Percentiles rank a stretch among this genome's conserved stretches.
Conservation (phyloP, 2,329 filamentous ascomycete genomes). For the Talaromyces sp. region DNA sequence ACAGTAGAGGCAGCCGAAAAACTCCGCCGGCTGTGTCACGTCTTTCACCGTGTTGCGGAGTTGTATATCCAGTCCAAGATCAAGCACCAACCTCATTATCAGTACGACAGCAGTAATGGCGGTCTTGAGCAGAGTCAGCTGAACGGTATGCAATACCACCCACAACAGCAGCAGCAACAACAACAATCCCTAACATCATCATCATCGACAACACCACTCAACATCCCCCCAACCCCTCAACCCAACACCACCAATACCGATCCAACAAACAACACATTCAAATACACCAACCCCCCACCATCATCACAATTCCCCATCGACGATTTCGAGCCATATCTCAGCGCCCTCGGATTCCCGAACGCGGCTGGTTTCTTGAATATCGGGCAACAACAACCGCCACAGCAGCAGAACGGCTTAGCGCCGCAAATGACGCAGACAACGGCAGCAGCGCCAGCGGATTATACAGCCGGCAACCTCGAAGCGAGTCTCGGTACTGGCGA, state of each 20-base stretch:
- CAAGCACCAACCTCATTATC: constrained; percentile 11
- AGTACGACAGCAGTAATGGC: not conserved
- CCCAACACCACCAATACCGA: not conserved
- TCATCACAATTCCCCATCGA: constrained; percentile 12
- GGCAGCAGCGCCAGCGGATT: not conserved
- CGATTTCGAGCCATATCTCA: constrained; percentile 23
- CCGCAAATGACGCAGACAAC: not conserved
- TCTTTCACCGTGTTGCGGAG: constrained; percentile 23
- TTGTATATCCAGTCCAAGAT: constrained; percentile 23
- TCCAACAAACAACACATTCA: constrained; percentile 1
- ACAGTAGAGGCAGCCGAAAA: constrained; percentile 56
- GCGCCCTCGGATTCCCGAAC: constrained; percentile 22
- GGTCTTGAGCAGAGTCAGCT: not conserved
- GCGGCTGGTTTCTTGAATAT: constrained; percentile 21
- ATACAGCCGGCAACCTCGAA: constrained; percentile 5
- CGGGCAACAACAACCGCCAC: constrained; percentile 5
- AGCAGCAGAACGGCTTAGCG: constrained; percentile 2
- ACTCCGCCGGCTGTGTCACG: constrained; percentile 56
- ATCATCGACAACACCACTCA: constrained; percentile 3
- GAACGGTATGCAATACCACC: constrained; percentile 1
- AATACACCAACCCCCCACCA: not conserved
- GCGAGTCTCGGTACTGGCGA: constrained; percentile 1
- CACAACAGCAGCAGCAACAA: constrained; percentile 11
- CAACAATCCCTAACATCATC: not conserved
- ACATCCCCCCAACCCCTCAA: not conserved